A percentile compares a stretch with the other conserved stretches of the same genome.
These are phyloP conservation scores for Iris macrosiphon DNA, from an alignment of 106 monocot genomes.

Conservation along the genomic window DNA sequence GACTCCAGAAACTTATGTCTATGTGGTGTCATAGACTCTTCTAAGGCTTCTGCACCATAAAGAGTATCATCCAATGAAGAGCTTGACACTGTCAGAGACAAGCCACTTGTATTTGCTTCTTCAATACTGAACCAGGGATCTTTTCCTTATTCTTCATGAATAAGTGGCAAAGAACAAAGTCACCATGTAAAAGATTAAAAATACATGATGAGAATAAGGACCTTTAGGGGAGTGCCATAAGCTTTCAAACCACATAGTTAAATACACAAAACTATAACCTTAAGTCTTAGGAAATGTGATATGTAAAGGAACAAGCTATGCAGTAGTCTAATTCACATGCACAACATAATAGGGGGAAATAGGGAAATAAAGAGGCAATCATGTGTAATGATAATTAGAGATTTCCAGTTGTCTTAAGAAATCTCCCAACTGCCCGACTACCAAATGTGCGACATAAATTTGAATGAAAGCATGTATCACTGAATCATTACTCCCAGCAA, in stretches of 20 bases:
- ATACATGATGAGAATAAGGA: neutral
- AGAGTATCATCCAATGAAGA: conserved; percentile 16
- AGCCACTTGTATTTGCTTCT: conserved; percentile 17
- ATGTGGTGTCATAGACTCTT: conserved; percentile 6
- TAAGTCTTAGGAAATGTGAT: no score
- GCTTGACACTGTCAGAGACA: conserved; percentile 18
- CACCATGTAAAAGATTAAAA: conserved; percentile 16
- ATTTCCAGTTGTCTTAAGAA: no score
- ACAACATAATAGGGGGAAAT: no score
- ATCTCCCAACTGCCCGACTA: no score
- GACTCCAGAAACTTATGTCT: conserved; percentile 18
- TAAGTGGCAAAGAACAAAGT: conserved; percentile 64
- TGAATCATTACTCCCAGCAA: no score
- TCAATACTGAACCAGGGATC: conserved; percentile 4
- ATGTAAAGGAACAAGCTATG: no score
- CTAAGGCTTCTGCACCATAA: conserved; percentile 10
- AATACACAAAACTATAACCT: no score
- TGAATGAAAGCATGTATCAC: no score
- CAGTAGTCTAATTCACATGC: no score
- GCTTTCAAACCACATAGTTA: neutral
- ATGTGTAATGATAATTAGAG: no score
- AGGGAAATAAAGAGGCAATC: no score
- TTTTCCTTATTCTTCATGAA: conserved; percentile 49
- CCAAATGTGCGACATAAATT: no score
- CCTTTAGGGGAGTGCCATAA: neutral